Conservation (phyloP, 768 basidiomycete species). For the Lyophyllum shimeji region DNA sequence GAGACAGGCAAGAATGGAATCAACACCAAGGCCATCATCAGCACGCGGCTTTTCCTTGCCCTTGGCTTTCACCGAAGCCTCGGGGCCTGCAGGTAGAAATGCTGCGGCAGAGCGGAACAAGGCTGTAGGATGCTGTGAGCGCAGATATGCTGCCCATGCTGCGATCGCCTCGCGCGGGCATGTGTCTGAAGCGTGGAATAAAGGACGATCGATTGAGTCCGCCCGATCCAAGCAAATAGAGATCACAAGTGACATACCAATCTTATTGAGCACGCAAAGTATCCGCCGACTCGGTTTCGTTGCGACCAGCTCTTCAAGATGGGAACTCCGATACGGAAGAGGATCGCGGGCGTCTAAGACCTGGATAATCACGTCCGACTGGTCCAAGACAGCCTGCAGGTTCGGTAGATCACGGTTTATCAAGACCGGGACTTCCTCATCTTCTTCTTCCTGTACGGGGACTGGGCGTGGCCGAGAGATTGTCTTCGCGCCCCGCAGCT, state of each 20-base stretch:
- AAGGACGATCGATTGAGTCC: neutral
- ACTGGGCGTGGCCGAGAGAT: slow-evolving; percentile 28
- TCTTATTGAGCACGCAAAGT: slow-evolving; percentile 81
- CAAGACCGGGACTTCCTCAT: slow-evolving; percentile 56
- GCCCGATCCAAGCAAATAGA: neutral
- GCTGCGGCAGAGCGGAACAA: slow-evolving; percentile 74
- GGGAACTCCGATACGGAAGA: slow-evolving; percentile 60
- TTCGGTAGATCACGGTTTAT: slow-evolving; percentile 63
- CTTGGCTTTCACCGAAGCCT: slow-evolving; percentile 29
- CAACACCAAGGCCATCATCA: slow-evolving; percentile 64
- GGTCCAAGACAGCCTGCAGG: slow-evolving; percentile 66
- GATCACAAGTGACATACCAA: slow-evolving; percentile 53
- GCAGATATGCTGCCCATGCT: slow-evolving; percentile 66
- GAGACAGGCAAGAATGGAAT: slow-evolving; percentile 50
- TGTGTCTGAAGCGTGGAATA: slow-evolving; percentile 49
- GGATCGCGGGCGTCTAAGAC: slow-evolving; percentile 89
- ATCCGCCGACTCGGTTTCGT: slow-evolving; percentile 45
- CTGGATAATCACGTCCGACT: slow-evolving; percentile 76
- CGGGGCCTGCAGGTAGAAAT: slow-evolving; percentile 48
- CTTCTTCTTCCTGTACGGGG: slow-evolving; percentile 31
- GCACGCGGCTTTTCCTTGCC: slow-evolving; percentile 37
- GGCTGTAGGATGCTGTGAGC: slow-evolving; percentile 59
- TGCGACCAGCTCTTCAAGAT: slow-evolving; percentile 55
- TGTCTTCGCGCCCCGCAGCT: slow-evolving; percentile 32
- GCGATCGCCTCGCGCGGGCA: slow-evolving; percentile 76